A percentile compares a stretch with the other conserved stretches of the same genome.
phyloP scores from a whole-genome alignment of 768 basidiomycete species.

The Boletellus ananiceps region DNA sequence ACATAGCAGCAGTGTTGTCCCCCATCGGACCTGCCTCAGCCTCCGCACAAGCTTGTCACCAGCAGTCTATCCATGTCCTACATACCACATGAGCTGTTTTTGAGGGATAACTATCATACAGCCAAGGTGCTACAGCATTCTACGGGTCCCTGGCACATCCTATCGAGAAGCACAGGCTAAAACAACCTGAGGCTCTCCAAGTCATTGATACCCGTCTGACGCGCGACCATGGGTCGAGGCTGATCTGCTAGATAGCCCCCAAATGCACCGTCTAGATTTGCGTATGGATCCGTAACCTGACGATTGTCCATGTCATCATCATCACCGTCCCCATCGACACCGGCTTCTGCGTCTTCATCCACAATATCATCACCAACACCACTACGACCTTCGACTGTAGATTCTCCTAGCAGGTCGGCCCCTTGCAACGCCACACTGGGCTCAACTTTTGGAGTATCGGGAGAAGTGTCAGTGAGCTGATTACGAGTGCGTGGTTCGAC shows the following conservation, averaged over 20 bases:
- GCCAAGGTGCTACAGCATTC: neutral
- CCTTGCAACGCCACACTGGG: slow-evolving; percentile 28
- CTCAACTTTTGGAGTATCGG: slow-evolving; percentile 28
- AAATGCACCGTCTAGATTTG: slow-evolving; percentile 73
- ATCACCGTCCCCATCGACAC: slow-evolving; percentile 37
- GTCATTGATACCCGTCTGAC: slow-evolving; percentile 40
- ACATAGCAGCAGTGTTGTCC: too few species aligned
- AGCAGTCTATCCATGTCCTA: neutral
- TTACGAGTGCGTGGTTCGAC: slow-evolving; percentile 27
- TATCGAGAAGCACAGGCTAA: slow-evolving; percentile 22
- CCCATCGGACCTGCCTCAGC: neutral
- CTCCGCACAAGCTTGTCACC: neutral
- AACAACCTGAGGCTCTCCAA: slow-evolving; percentile 65
- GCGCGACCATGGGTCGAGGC: slow-evolving; percentile 55
- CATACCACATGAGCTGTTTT: slow-evolving; percentile 7
- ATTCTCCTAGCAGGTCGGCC: slow-evolving; percentile 15
- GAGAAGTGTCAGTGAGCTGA: slow-evolving; percentile 24
- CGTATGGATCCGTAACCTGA: slow-evolving; percentile 65
- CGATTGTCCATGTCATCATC: slow-evolving; percentile 37
- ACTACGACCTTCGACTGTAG: neutral
- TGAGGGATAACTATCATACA: slow-evolving; percentile 6
- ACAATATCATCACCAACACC: slow-evolving; percentile 15
- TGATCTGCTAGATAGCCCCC: slow-evolving; percentile 68
- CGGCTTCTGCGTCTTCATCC: slow-evolving; percentile 22
- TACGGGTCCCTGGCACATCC: neutral